Percentiles rank a stretch among this genome's conserved stretches.
phyloP scores from a whole-genome alignment of 257 asterid species.

The Lycium barbarum region DNA sequence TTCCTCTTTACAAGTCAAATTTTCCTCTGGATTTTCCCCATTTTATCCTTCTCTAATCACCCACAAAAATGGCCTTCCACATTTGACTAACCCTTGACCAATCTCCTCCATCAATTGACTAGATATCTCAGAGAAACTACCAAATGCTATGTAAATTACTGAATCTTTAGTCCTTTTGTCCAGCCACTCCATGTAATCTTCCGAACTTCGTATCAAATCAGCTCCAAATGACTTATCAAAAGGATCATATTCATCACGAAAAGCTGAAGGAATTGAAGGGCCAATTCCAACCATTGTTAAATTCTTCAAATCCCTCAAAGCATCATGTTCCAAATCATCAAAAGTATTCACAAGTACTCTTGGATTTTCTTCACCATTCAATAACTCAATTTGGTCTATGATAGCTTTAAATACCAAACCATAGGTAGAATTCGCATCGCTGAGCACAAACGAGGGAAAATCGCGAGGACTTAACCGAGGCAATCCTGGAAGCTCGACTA shows the following conservation, averaged over 20 bases:
- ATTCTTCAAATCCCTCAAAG: slow-evolving; percentile 16
- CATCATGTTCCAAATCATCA: slow-evolving; percentile 31
- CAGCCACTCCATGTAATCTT: slow-evolving; percentile 31
- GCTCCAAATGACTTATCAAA: slow-evolving; percentile 27
- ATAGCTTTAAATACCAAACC: slow-evolving; percentile 14
- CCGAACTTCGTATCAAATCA: slow-evolving; percentile 1
- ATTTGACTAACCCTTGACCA: slow-evolving; percentile 35
- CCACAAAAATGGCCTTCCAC: slow-evolving; percentile 43
- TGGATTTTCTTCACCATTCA: too few species aligned
- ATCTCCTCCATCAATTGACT: slow-evolving; percentile 35
- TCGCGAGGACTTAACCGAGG: not conserved
- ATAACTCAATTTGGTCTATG: slow-evolving; percentile 9
- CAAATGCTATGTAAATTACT: slow-evolving; percentile 36
- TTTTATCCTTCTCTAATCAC: slow-evolving; percentile 21
- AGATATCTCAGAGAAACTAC: slow-evolving; percentile 28
- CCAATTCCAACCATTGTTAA: slow-evolving; percentile 33
- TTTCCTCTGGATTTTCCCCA: slow-evolving; percentile 1
- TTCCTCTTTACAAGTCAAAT: slow-evolving; percentile 31
- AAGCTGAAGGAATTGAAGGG: too few species aligned
- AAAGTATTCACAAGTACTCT: slow-evolving; percentile 29
- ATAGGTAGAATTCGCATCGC: not conserved
- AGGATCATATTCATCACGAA: slow-evolving; percentile 32
- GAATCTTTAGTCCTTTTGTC: slow-evolving; percentile 23
- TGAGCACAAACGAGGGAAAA: slow-evolving; percentile 32
- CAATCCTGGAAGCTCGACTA: slow-evolving; percentile 27